Evolutionary conservation across 257 asterid species (phyloP).

Genomic region (Ilex aquifolium): DNA sequence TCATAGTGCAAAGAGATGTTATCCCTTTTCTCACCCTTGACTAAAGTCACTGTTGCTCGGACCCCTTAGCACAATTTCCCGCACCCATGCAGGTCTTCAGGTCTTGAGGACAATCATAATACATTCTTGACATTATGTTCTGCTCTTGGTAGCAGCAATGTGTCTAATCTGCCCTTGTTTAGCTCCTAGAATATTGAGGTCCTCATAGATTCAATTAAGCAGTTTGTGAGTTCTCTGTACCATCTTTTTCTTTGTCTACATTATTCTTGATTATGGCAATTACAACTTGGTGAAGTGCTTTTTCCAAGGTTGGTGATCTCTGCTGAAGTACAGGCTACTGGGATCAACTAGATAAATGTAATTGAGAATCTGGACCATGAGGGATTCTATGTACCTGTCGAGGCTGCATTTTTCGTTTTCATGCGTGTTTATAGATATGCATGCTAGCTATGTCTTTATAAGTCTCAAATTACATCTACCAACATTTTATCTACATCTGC

Average conservation of each 20-base stretch:
- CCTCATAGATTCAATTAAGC: conserved; percentile 80
- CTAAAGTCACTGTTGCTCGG: conserved; percentile 71
- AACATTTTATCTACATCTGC: no score
- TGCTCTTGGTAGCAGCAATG: conserved; percentile 55
- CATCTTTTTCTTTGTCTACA: neutral
- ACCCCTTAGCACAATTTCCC: conserved; percentile 67
- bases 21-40: conserved; percentile 69
- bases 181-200: conserved; percentile 74
- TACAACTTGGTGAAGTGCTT: neutral
- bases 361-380: conserved; percentile 87
- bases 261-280: neutral
- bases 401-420: conserved; percentile 72
- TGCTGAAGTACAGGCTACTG: conserved; percentile 57
- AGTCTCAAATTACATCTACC: neutral
- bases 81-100: conserved; percentile 61
- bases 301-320: conserved; percentile 3
- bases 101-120: conserved; percentile 66
- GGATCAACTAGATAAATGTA: conserved; percentile 68
- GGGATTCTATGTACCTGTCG: conserved; percentile 74
- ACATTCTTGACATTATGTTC: conserved; percentile 60
- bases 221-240: conserved; percentile 54
- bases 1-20: conserved; percentile 82
- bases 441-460: conserved; percentile 53
- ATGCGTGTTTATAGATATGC: conserved; percentile 73
- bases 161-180: conserved; percentile 41